Conservation (phyloP, 768 basidiomycete species). For the Boletus sp. region DNA sequence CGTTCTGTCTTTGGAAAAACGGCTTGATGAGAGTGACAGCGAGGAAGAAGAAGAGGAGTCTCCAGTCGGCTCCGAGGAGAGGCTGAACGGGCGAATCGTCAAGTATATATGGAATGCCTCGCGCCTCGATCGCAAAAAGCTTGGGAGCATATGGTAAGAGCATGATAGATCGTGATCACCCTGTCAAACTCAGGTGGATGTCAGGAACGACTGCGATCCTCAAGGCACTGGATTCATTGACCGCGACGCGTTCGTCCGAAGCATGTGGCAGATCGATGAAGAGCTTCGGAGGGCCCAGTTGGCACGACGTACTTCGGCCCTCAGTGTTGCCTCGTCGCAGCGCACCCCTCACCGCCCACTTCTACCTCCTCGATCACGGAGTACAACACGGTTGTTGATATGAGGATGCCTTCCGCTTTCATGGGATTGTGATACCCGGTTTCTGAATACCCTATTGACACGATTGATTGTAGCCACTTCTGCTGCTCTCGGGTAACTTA, state of each 20-base stretch:
- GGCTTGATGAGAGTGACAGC: constrained; percentile 9
- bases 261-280: constrained; percentile 88
- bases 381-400: constrained; percentile 11
- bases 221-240: constrained; percentile 54
- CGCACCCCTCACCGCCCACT: constrained; percentile 34
- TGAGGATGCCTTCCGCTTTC: neutral
- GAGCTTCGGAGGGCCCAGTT: constrained; percentile 65
- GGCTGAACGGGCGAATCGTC: constrained; percentile 55
- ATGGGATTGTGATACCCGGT: constrained; percentile 11
- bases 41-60: constrained; percentile 29
- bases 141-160: constrained; percentile 67
- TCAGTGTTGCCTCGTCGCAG: constrained; percentile 33
- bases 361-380: constrained; percentile 19
- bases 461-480: neutral
- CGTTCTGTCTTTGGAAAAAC: constrained; percentile 11
- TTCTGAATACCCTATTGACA: constrained; percentile 21
- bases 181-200: neutral
- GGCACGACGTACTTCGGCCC: constrained; percentile 31
- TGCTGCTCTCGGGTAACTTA: constrained; percentile 10
- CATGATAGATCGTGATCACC: neutral
- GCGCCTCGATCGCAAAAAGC: constrained; percentile 47
- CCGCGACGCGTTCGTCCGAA: constrained; percentile 64
- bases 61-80: constrained; percentile 42
- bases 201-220: constrained; percentile 72
- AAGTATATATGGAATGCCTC: constrained; percentile 64